These are phyloP conservation scores for Trematosphaeria pertusa DNA, from an alignment of 2,329 filamentous ascomycete genomes.

Conservation along the genomic window DNA sequence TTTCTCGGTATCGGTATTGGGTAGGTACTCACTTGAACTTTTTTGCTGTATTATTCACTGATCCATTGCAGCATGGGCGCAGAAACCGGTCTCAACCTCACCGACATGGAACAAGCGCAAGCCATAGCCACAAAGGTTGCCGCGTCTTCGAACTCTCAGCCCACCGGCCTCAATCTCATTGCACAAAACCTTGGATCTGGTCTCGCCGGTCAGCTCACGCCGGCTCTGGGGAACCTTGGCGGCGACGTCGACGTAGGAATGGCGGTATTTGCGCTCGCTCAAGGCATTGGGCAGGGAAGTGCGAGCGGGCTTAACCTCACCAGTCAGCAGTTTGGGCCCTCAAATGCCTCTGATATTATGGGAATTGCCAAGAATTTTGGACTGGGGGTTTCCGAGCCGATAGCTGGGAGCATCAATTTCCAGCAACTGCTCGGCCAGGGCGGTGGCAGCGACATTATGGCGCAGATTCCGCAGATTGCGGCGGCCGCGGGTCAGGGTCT, in stretches of 20 bases:
- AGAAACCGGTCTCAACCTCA: constrained; percentile 34
- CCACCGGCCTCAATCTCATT: constrained; percentile 32
- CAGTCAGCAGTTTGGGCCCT: constrained; percentile 22
- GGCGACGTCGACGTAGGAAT: constrained; percentile 19
- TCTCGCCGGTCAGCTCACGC: constrained; percentile 27
- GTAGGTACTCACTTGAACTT: constrained; percentile 14
- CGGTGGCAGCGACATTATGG: constrained; percentile 12
- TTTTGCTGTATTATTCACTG: constrained; percentile 4
- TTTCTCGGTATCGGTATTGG: constrained; percentile 41
- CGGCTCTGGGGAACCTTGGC: constrained; percentile 13
- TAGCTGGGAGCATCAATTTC: constrained; percentile 30
- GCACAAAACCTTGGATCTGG: constrained; percentile 37
- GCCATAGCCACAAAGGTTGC: constrained; percentile 28
- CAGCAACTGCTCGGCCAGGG: constrained; percentile 22
- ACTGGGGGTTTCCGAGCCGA: constrained; percentile 31
- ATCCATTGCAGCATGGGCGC: constrained; percentile 30
- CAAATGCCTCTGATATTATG: constrained; percentile 23
- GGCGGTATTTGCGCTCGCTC: constrained; percentile 33
- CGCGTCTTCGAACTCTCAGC: constrained; percentile 22
- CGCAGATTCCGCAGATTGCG: constrained; percentile 33
- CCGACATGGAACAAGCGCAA: constrained; percentile 21
- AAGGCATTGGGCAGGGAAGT: constrained; percentile 36
- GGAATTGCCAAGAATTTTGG: constrained; percentile 36
- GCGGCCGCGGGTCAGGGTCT: constrained; percentile 34
- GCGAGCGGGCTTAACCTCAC: constrained; percentile 34